Evolutionary conservation across 768 basidiomycete genomes (phyloP).

Genomic region (Kwoniella shandongensis): DNA sequence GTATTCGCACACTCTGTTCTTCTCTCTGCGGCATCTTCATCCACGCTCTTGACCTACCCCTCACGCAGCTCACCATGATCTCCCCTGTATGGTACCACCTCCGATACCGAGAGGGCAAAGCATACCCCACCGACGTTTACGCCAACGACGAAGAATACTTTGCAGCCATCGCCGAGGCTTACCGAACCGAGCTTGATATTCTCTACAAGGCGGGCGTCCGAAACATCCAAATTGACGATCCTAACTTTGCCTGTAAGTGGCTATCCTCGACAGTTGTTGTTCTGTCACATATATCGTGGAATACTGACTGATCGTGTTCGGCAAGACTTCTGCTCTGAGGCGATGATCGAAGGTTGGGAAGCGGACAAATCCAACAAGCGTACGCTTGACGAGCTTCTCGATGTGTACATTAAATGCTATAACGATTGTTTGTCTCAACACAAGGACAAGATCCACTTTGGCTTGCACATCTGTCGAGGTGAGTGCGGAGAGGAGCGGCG

Average conservation of each 20-base stretch:
- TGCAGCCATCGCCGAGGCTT: conserved; percentile 1
- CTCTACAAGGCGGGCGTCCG: conserved; percentile 4
- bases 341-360: conserved; percentile 8
- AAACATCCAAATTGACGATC: conserved; percentile 6
- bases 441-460: conserved; percentile 9
- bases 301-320: too few species aligned
- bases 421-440: conserved; percentile 3
- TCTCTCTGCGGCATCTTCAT: too few species aligned
- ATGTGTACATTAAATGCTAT: conserved; percentile 7
- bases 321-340: conserved; percentile 9
- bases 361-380: background rate
- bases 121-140: conserved; percentile 4
- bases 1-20: too few species aligned
- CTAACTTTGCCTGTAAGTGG: conserved; percentile 4
- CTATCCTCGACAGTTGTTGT: too few species aligned
- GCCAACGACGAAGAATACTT: conserved; percentile 10
- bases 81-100: conserved; percentile 9
- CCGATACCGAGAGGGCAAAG: conserved; percentile 6
- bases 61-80: conserved; percentile 4
- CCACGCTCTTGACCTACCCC: background rate
- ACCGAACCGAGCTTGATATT: conserved; percentile 2
- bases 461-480: conserved; percentile 7
- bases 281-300: too few species aligned
- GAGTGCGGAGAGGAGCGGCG: background rate
- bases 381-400: conserved; percentile 2